phyloP scores from a whole-genome alignment of 441 rosid genomes.

The Capsella rubella region DNA sequence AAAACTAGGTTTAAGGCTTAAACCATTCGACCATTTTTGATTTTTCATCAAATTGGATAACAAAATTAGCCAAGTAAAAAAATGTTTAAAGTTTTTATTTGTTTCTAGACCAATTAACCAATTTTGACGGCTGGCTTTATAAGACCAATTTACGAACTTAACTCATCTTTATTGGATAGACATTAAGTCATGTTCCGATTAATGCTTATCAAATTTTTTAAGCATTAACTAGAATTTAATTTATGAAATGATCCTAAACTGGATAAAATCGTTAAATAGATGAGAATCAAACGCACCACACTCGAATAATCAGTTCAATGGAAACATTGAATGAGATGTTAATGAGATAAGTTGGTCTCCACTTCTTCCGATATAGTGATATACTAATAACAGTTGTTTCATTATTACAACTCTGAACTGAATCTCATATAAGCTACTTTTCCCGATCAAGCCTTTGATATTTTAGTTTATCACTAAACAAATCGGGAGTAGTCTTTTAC shows the following conservation, averaged over 20 bases:
- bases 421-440: neutral
- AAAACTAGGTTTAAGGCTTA: conserved; percentile 1
- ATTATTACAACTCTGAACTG: neutral
- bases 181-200: no score
- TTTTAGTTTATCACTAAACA: neutral
- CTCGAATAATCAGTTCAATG: neutral
- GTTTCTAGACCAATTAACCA: neutral
- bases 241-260: no score
- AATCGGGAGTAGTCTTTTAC: neutral
- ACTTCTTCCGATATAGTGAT: no score
- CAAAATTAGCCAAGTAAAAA: neutral
- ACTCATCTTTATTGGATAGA: neutral
- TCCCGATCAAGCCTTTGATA: neutral
- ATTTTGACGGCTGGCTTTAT: neutral
- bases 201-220: neutral
- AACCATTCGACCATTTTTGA: neutral
- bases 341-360: no score
- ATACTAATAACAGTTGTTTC: no score
- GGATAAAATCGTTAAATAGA: no score
- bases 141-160: neutral
- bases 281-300: neutral
- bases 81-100: neutral
- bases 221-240: no score
- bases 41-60: neutral
- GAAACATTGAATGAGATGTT: neutral